A percentile compares a stretch with the other conserved stretches of the same genome.
These are phyloP conservation scores for Apiospora aurea DNA, from an alignment of 2,329 filamentous ascomycete species.

Conservation along the genomic window DNA sequence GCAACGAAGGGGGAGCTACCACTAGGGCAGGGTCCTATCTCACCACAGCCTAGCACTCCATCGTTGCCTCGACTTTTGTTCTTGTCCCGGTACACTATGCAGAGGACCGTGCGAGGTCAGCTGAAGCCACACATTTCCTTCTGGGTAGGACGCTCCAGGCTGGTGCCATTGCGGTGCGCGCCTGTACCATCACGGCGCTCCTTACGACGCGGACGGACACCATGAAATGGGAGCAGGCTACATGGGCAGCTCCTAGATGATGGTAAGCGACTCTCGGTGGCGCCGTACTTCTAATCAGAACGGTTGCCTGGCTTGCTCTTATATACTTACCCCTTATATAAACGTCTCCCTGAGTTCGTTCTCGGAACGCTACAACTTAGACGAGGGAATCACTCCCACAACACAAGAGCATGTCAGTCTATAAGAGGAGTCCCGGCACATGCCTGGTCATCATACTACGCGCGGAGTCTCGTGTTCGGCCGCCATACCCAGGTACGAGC, in stretches of 20 bases:
- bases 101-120: slow-evolving; percentile 7
- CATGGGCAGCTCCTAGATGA: neutral
- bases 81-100: neutral
- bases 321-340: neutral
- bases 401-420: slow-evolving; percentile 2
- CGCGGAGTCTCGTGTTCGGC: no score
- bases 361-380: neutral
- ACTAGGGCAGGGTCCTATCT: neutral
- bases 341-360: neutral
- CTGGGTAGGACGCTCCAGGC: neutral
- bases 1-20: neutral
- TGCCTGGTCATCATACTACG: neutral
- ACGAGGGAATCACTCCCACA: neutral
- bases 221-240: neutral
- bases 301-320: neutral
- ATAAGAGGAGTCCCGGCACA: neutral
- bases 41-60: neutral
- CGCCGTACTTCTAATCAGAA: neutral
- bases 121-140: neutral
- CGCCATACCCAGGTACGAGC: no score
- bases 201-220: neutral
- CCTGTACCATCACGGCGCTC: neutral
- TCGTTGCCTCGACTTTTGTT: neutral
- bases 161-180: neutral
- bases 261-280: neutral